Percentiles rank a stretch among this genome's conserved stretches.
phyloP scores from a whole-genome alignment of 2,329 filamentous ascomycete species.

The Ceratocystis variospora region DNA sequence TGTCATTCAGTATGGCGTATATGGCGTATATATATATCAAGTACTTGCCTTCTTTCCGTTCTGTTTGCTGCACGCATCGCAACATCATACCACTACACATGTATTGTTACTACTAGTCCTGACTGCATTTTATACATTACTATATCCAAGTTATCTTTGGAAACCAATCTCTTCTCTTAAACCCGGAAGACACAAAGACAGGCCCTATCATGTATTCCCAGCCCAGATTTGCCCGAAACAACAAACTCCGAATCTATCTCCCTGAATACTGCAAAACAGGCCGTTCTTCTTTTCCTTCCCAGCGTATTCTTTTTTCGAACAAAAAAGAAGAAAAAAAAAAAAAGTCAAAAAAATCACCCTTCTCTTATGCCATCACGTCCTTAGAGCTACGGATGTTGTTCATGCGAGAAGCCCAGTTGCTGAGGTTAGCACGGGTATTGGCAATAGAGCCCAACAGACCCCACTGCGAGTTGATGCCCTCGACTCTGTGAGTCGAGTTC shows the following conservation, averaged over 20 bases:
- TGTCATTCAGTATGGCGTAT: too few relatives aligned
- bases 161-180: not conserved
- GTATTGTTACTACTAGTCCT: not conserved
- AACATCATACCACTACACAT: not conserved
- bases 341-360: constrained; percentile 4
- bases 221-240: not conserved
- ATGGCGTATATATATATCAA: too few relatives aligned
- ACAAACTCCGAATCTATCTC: constrained; percentile 5
- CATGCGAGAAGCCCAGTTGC: constrained; percentile 23
- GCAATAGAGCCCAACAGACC: constrained; percentile 48
- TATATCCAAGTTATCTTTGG: constrained; percentile 4
- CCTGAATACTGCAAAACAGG: not conserved
- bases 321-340: constrained; percentile 3
- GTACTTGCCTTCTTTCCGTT: too few relatives aligned
- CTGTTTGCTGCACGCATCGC: not conserved
- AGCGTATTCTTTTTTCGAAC: not conserved
- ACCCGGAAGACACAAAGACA: not conserved
- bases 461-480: constrained; percentile 57
- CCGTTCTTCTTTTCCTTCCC: not conserved
- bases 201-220: not conserved
- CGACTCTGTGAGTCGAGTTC: constrained; percentile 69
- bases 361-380: constrained; percentile 15
- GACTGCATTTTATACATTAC: not conserved
- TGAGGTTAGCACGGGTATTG: constrained; percentile 26
- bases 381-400: constrained; percentile 17